These are phyloP conservation scores for Bretschneidera sinensis DNA, from an alignment of 345 rosid genomes.

Conservation along the genomic window DNA sequence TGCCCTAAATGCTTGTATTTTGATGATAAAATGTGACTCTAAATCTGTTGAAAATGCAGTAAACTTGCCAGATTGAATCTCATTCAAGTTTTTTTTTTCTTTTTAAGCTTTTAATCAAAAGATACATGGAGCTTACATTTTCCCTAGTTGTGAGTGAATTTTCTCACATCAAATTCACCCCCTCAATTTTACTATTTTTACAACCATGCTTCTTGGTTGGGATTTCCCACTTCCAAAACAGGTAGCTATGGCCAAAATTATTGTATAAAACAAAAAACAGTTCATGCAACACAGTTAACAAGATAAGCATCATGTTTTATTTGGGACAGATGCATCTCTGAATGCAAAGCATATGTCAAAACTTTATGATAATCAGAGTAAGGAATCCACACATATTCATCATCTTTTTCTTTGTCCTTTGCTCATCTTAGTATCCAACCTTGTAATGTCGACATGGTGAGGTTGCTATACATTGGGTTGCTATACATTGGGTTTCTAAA, in stretches of 20 bases:
- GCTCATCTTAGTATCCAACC: slow-evolving; percentile 2
- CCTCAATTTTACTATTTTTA: no score
- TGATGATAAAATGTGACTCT: no score
- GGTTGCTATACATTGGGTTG: no score
- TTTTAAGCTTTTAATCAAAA: no score
- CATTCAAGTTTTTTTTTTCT: no score
- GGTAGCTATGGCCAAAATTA: slow-evolving; percentile 35
- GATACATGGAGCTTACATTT: no score
- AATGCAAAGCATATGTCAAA: slow-evolving; percentile 17
- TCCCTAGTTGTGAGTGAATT: no score
- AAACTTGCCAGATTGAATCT: no score
- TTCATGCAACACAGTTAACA: slow-evolving; percentile 19
- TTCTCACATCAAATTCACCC: no score
- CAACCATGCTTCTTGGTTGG: no score
- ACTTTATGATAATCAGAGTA: slow-evolving; percentile 6
- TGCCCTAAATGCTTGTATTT: no score
- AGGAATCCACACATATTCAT: slow-evolving; percentile 9
- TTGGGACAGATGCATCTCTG: slow-evolving; percentile 12
- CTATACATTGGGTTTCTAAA: slow-evolving; percentile 20
- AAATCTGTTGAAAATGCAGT: no score
- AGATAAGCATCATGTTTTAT: slow-evolving; percentile 18
- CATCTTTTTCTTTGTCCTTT: slow-evolving; percentile 16
- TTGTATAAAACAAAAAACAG: slow-evolving; percentile 17
- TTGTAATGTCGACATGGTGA: slow-evolving; percentile 4
- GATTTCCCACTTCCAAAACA: slow-evolving; percentile 27